Evolutionary conservation across 345 rosid genomes (phyloP).

Genomic region (Gossypium turneri): DNA sequence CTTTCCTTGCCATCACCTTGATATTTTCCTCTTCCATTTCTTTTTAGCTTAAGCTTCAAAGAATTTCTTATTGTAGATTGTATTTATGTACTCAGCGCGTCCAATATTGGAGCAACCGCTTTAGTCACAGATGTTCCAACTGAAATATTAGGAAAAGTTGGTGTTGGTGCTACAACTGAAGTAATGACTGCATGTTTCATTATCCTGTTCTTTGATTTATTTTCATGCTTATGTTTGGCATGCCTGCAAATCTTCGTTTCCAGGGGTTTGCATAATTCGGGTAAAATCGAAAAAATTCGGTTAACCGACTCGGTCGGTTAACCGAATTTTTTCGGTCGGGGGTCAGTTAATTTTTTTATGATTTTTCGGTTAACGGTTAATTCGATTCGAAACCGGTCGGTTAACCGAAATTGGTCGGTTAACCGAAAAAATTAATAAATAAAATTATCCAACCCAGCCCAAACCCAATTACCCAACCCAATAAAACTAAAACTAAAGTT

Average conservation of each 20-base stretch:
- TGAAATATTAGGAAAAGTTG: constrained; percentile 96
- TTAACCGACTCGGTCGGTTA: too few relatives aligned
- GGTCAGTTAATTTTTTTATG: too few relatives aligned
- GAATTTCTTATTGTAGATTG: constrained; percentile 31
- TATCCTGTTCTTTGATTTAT: constrained; percentile 7
- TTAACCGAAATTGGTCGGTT: too few relatives aligned
- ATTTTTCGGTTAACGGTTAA: too few relatives aligned
- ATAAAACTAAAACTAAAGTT: too few relatives aligned
- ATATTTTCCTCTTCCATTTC: constrained; percentile 3
- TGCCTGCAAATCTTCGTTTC: background rate
- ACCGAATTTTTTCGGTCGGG: too few relatives aligned
- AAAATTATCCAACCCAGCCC: too few relatives aligned
- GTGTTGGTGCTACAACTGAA: constrained; percentile 98
- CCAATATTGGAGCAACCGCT: constrained; percentile 97
- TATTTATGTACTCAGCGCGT: constrained; percentile 58
- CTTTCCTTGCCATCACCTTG: constrained; percentile 14
- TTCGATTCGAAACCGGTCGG: too few relatives aligned
- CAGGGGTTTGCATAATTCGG: too few relatives aligned
- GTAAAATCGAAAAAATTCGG: too few relatives aligned
- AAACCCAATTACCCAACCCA: too few relatives aligned
- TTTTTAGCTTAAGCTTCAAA: background rate
- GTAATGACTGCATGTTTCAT: constrained; percentile 79
- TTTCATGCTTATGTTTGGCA: background rate
- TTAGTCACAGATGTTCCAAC: constrained; percentile 97
- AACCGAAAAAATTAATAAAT: too few relatives aligned